Percentiles rank a stretch among this genome's conserved stretches.
These are phyloP conservation scores for Pouteria campechiana DNA, from an alignment of 179 eudicot genomes.

Conservation along the genomic window DNA sequence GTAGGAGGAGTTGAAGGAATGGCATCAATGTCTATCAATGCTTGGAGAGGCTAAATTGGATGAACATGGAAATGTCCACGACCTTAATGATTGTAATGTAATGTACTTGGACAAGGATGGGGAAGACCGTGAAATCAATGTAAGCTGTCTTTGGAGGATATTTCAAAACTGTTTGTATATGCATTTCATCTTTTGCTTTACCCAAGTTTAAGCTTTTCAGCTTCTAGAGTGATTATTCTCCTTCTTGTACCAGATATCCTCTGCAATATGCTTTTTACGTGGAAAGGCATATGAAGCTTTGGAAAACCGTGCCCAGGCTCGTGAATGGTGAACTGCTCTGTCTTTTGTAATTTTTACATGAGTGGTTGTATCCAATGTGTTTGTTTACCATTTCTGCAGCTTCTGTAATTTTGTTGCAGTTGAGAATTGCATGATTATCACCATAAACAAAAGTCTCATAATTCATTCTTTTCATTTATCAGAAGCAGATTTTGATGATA, in stretches of 20 bases:
- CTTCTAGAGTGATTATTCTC: not conserved
- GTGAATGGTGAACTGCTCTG: constrained; percentile 83
- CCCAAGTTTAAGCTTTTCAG: not conserved
- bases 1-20: constrained; percentile 96
- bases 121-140: constrained; percentile 94
- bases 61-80: constrained; percentile 68
- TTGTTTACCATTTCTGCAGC: no score
- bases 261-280: constrained; percentile 88
- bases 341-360: no score
- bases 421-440: no score
- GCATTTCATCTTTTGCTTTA: not conserved
- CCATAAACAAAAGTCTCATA: no score
- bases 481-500: no score
- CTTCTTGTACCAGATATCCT: constrained; percentile 52
- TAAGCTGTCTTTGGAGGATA: constrained; percentile 18
- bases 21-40: constrained; percentile 92
- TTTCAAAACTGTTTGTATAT: no score
- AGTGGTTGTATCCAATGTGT: no score
- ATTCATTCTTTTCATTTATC: no score
- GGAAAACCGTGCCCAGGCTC: constrained; percentile 92
- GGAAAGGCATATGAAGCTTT: constrained; percentile 96
- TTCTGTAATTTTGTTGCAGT: no score
- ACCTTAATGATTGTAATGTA: constrained; percentile 45
- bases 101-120: constrained; percentile 88
- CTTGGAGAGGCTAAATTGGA: constrained; percentile 93